Evolutionary conservation across 139 green algal species (phyloP).

Genomic region (Nannochloris sp.): DNA sequence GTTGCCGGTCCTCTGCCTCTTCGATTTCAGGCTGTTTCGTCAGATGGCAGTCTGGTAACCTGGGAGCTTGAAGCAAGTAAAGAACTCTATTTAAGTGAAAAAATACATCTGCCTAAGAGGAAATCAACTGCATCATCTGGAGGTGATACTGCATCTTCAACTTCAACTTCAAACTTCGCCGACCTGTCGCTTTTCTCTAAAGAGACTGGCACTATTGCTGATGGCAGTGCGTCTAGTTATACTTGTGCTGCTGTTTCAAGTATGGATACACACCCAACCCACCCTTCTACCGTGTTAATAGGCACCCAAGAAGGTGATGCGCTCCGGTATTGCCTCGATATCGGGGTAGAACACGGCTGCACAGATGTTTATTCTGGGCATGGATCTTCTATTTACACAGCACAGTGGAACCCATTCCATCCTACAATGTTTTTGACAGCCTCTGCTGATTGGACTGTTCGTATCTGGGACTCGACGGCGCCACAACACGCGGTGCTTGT

Average conservation of each 20-base stretch:
- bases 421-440: slow-evolving; percentile 73
- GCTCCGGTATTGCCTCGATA: slow-evolving; percentile 60
- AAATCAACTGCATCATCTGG: no score
- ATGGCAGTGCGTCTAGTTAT: no score
- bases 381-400: slow-evolving; percentile 68
- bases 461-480: slow-evolving; percentile 50
- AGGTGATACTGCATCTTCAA: no score
- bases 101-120: not conserved
- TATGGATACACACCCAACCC: no score
- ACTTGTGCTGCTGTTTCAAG: no score
- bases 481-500: slow-evolving; percentile 34
- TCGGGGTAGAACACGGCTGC: not conserved
- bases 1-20: no score
- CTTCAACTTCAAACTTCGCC: no score
- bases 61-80: slow-evolving; percentile 30
- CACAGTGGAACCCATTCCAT: slow-evolving; percentile 81
- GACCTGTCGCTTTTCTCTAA: no score
- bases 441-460: slow-evolving; percentile 86
- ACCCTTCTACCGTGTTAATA: slow-evolving; percentile 72
- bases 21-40: slow-evolving; percentile 23
- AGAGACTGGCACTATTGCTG: no score
- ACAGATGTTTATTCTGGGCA: slow-evolving; percentile 36
- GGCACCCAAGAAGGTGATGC: slow-evolving; percentile 78
- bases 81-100: not conserved
- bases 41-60: slow-evolving; percentile 70